Conservation (phyloP, 345 rosid genomes). For the Theobroma cacao region DNA sequence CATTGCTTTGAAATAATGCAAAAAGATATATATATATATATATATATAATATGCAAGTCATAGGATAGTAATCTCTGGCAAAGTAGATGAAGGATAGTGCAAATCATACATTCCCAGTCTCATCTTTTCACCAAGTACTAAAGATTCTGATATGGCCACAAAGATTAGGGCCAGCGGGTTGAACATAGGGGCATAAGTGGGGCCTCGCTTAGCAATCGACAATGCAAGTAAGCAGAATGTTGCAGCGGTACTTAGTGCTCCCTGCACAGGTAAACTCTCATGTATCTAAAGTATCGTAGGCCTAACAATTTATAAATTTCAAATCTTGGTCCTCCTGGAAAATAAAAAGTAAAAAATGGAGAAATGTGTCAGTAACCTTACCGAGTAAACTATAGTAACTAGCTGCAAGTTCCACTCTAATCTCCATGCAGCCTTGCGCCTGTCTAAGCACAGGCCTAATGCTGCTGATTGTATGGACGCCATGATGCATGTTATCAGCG, state of each 20-base stretch:
- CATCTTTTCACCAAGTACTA: conserved; percentile 33
- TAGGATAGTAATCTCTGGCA: too few species aligned
- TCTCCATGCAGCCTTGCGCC: conserved; percentile 27
- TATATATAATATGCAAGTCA: too few species aligned
- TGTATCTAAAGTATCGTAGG: neutral
- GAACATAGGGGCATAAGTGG: conserved; percentile 55
- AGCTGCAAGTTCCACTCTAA: conserved; percentile 42
- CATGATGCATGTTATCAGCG: conserved; percentile 42
- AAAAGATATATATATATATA: too few species aligned
- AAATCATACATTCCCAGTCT: conserved; percentile 34
- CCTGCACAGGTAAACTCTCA: conserved; percentile 23
- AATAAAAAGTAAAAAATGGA: neutral
- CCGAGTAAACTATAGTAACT: conserved; percentile 45
- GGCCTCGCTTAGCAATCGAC: conserved; percentile 42
- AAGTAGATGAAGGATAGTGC: neutral
- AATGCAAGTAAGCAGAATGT: conserved; percentile 35
- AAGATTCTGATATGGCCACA: conserved; percentile 36
- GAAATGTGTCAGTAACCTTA: neutral
- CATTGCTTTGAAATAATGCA: neutral
- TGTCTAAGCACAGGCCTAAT: conserved; percentile 34
- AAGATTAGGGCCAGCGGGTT: conserved; percentile 44
- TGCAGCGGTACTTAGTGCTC: conserved; percentile 39
- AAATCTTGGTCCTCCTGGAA: neutral
- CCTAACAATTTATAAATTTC: neutral
- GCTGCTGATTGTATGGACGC: conserved; percentile 31